phyloP scores from a whole-genome alignment of 1,139 yeast species.

The Yamadazyma trypodendri region DNA sequence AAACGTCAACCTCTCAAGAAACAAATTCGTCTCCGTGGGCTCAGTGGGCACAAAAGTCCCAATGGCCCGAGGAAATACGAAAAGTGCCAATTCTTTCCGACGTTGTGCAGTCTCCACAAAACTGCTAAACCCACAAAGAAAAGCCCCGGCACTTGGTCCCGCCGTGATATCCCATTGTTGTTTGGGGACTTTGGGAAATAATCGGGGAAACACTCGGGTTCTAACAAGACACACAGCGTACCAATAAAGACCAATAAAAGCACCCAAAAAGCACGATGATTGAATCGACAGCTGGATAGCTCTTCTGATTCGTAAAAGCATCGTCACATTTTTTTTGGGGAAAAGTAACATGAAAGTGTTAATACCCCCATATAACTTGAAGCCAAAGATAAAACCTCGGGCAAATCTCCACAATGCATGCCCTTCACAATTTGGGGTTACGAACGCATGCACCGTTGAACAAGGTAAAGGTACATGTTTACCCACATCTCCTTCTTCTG shows the following conservation, averaged over 20 bases:
- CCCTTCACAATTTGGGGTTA: slow-evolving; percentile 32
- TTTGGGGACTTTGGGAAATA: slow-evolving; percentile 29
- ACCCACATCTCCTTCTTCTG: slow-evolving; percentile 21
- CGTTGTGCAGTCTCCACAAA: slow-evolving; percentile 33
- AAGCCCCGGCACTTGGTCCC: slow-evolving; percentile 30
- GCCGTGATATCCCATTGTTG: slow-evolving; percentile 30
- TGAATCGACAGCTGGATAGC: slow-evolving; percentile 26
- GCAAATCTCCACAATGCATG: slow-evolving; percentile 39
- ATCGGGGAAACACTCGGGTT: slow-evolving; percentile 26
- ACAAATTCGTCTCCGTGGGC: slow-evolving; percentile 24
- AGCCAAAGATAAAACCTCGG: slow-evolving; percentile 35
- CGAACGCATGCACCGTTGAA: slow-evolving; percentile 34
- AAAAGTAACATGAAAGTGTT: slow-evolving; percentile 31
- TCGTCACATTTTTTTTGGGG: slow-evolving; percentile 21
- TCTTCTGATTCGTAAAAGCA: slow-evolving; percentile 20
- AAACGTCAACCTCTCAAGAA: slow-evolving; percentile 29
- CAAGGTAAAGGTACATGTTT: slow-evolving; percentile 27
- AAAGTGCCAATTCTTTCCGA: slow-evolving; percentile 40
- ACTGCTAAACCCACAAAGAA: slow-evolving; percentile 34
- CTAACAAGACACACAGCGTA: slow-evolving; percentile 38
- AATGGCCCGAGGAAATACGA: slow-evolving; percentile 39
- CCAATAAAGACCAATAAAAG: slow-evolving; percentile 35
- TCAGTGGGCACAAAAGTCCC: slow-evolving; percentile 34
- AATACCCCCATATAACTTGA: slow-evolving; percentile 33
- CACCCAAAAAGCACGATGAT: slow-evolving; percentile 34